Percentiles rank a stretch among this genome's conserved stretches.
Evolutionary conservation across 805 yeast species (phyloP).

Genomic region (Aciculoconidium aculeatum): DNA sequence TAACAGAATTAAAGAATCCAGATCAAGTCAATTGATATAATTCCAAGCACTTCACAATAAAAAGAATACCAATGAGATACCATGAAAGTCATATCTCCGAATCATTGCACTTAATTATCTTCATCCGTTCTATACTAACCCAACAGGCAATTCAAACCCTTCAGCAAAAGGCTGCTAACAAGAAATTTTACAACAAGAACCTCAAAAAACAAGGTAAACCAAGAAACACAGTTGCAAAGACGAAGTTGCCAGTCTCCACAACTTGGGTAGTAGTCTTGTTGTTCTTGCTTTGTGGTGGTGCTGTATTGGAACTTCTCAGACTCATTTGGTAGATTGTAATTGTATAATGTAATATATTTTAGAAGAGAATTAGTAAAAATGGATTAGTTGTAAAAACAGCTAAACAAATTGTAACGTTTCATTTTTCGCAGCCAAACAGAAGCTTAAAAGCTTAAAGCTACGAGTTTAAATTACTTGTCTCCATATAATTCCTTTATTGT

Average conservation of each 20-base stretch:
- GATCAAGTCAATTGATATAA: no score
- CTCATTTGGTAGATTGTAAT: conserved; percentile 35
- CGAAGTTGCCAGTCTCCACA: conserved; percentile 50
- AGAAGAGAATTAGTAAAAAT: no score
- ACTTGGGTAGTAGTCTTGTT: conserved; percentile 57
- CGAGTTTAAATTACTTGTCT: no score
- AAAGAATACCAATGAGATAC: no score
- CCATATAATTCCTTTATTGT: no score
- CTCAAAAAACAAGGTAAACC: conserved; percentile 74
- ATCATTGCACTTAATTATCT: background rate
- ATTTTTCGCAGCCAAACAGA: no score
- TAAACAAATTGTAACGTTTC: no score
- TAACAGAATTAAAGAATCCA: no score
- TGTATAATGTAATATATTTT: no score
- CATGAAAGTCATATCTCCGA: background rate
- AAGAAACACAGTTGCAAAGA: conserved; percentile 32
- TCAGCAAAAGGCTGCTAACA: conserved; percentile 82
- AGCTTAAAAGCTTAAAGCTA: no score
- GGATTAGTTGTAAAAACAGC: no score
- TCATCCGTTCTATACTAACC: conserved; percentile 6
- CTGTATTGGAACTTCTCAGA: conserved; percentile 62
- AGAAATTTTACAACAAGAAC: conserved; percentile 69
- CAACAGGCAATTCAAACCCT: conserved; percentile 72
- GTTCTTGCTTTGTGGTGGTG: conserved; percentile 79
- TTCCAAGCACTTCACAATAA: no score